These are phyloP conservation scores for Triglochin maritima DNA, from an alignment of 106 monocot genomes.

Conservation along the genomic window DNA sequence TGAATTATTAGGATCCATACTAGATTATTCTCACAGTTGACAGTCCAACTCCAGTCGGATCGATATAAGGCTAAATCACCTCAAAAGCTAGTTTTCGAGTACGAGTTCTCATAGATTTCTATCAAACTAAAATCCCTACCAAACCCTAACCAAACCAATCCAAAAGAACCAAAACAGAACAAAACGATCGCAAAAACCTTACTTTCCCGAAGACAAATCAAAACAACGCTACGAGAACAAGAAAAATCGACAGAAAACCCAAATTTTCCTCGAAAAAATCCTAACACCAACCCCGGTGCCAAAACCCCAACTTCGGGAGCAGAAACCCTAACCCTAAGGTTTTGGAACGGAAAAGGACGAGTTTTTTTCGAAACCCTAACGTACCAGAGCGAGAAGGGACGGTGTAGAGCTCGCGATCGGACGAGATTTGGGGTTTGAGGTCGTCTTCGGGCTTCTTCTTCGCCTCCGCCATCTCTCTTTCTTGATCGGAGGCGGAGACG, in stretches of 20 bases:
- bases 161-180: background rate
- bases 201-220: conserved; percentile 2
- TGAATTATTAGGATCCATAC: too few relatives aligned
- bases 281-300: conserved; percentile 4
- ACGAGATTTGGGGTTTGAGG: background rate
- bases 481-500: background rate
- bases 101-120: too few relatives aligned
- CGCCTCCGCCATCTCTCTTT: background rate
- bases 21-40: too few relatives aligned
- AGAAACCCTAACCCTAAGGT: conserved; percentile 6
- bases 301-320: background rate
- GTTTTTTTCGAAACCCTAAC: background rate
- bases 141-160: too few relatives aligned
- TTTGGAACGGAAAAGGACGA: background rate
- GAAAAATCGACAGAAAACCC: too few relatives aligned
- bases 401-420: conserved; percentile 68
- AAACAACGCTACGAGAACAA: too few relatives aligned
- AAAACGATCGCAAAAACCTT: background rate
- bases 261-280: conserved; percentile 1
- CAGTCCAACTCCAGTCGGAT: too few relatives aligned
- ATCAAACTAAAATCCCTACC: too few relatives aligned
- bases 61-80: too few relatives aligned
- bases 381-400: conserved; percentile 68
- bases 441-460: background rate
- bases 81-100: too few relatives aligned